Conservation (phyloP, 139 green algal species). For the Raphidocelis subcapitata region DNA sequence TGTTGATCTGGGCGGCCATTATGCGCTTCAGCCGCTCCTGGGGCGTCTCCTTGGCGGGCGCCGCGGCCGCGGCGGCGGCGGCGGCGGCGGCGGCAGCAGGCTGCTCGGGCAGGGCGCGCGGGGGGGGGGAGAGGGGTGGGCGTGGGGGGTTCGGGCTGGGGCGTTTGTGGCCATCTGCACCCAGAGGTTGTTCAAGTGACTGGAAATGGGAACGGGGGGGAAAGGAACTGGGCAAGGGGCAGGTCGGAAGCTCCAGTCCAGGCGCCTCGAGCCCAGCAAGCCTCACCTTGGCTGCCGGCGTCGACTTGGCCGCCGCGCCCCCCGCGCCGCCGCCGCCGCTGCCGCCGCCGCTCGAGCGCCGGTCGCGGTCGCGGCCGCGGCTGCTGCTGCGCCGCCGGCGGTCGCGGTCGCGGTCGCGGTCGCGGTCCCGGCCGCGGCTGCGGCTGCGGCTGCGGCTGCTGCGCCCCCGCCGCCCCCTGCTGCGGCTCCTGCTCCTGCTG, state of each 20-base stretch:
- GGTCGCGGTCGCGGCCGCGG: conserved; percentile 6
- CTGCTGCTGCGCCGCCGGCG: conserved; percentile 7
- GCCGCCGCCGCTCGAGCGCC: not conserved
- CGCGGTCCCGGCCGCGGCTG: conserved; percentile 10
- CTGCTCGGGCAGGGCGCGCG: too few relatives aligned
- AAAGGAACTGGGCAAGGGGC: too few relatives aligned
- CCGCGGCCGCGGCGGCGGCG: not conserved
- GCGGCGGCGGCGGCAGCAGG: too few relatives aligned
- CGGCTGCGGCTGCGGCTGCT: conserved; percentile 17
- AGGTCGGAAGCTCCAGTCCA: too few relatives aligned
- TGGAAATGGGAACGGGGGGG: too few relatives aligned
- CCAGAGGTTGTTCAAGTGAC: too few relatives aligned
- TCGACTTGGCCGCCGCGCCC: too few relatives aligned
- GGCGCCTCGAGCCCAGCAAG: too few relatives aligned
- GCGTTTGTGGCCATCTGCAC: too few relatives aligned
- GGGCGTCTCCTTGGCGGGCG: conserved; percentile 62
- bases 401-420: not conserved
- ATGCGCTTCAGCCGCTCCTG: conserved; percentile 79
- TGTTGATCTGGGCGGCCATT: conserved; percentile 79
- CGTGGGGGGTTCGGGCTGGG: too few relatives aligned
- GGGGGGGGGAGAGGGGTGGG: too few relatives aligned
- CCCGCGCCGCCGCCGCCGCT: conserved; percentile 1
- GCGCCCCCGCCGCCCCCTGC: conserved; percentile 6
- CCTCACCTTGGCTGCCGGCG: too few relatives aligned
- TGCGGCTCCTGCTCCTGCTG: conserved; percentile 7